Percentiles rank a stretch among this genome's conserved stretches.
Evolutionary conservation across 208 protist species (phyloP).

Genomic region (Trypanosoma mega): DNA sequence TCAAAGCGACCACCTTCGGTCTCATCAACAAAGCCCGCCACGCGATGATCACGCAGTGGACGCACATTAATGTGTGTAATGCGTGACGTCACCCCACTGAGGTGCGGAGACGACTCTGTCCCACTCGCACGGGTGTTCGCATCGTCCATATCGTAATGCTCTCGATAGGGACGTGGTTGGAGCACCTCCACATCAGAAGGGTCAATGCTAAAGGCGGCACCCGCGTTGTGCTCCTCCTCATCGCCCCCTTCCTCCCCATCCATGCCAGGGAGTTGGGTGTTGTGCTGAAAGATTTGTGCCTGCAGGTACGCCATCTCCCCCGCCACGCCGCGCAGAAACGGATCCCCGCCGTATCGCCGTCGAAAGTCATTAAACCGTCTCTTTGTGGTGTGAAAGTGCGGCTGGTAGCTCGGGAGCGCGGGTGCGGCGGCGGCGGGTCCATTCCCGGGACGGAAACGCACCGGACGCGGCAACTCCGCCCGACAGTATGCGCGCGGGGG

Average conservation of each 20-base stretch:
- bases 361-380: slow-evolving; percentile 32
- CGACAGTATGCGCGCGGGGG: slow-evolving; percentile 26
- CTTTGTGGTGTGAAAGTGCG: slow-evolving; percentile 17
- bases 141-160: too few species aligned
- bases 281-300: slow-evolving; percentile 33
- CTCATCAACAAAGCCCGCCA: slow-evolving; percentile 43
- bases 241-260: slow-evolving; percentile 22
- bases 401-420: slow-evolving; percentile 18
- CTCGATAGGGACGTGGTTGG: slow-evolving; percentile 24
- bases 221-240: too few species aligned
- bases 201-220: slow-evolving; percentile 32
- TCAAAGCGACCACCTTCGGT: slow-evolving; percentile 55
- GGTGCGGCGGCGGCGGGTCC: slow-evolving; percentile 5
- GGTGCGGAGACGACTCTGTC: too few species aligned
- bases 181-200: slow-evolving; percentile 43
- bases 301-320: slow-evolving; percentile 45
- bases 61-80: slow-evolving; percentile 20
- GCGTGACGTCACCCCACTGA: slow-evolving; percentile 10
- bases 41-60: slow-evolving; percentile 25
- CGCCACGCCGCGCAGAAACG: slow-evolving; percentile 34
- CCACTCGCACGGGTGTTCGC: too few species aligned
- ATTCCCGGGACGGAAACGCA: slow-evolving; percentile 15
- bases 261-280: slow-evolving; percentile 19
- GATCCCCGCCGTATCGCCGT: slow-evolving; percentile 38
- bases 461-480: slow-evolving; percentile 36